phyloP scores from a whole-genome alignment of 176 grass and related monocot species.

The Oryza longistaminata region DNA sequence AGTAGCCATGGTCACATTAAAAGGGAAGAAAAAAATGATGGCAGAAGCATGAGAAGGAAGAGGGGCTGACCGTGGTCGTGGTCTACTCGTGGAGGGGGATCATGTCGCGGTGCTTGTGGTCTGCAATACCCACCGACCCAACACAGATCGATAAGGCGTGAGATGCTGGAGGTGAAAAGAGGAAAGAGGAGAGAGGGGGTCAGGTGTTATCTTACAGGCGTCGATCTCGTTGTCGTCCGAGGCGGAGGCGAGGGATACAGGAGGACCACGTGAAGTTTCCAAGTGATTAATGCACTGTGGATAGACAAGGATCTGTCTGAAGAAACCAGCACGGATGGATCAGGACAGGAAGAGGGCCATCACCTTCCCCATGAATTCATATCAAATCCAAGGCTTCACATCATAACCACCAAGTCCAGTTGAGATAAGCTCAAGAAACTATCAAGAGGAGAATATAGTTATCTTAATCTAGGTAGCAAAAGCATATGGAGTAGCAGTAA shows the following conservation, averaged over 20 bases:
- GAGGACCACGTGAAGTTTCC: background rate
- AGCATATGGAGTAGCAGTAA: background rate
- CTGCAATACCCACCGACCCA: slow-evolving; percentile 19
- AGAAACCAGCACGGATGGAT: slow-evolving; percentile 14
- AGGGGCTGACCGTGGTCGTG: slow-evolving; percentile 36
- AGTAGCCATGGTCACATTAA: too few species aligned
- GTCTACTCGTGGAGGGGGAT: slow-evolving; percentile 53
- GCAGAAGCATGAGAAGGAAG: background rate
- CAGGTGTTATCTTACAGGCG: slow-evolving; percentile 47
- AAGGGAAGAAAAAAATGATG: slow-evolving; percentile 22
- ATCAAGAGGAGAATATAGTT: background rate
- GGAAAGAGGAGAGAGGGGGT: background rate
- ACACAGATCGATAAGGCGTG: background rate
- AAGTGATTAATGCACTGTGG: background rate
- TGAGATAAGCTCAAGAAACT: background rate
- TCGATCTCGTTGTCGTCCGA: slow-evolving; percentile 78
- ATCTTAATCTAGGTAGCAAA: background rate
- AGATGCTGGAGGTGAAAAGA: background rate
- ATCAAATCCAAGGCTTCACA: background rate
- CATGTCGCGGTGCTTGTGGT: slow-evolving; percentile 81
- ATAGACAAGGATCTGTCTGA: background rate
- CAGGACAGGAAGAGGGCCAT: background rate
- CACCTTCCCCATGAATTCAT: background rate
- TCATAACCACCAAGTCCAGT: background rate
- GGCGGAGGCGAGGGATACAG: background rate